phyloP scores from a whole-genome alignment of 1,284 basidiomycete genomes.

The Irpex sp. region DNA sequence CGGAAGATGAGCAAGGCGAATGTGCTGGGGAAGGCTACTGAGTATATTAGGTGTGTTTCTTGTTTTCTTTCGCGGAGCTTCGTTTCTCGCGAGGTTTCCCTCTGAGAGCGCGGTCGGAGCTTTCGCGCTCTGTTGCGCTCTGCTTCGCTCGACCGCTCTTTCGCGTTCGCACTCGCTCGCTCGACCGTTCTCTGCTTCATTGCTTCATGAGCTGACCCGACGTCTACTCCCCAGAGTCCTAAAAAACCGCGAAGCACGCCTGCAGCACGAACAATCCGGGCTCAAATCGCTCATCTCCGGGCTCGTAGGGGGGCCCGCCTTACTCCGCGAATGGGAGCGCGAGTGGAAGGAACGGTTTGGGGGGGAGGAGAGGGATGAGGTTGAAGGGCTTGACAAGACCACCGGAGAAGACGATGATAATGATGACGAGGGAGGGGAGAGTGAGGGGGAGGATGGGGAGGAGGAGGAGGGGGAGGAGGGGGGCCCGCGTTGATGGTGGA shows the following conservation, averaged over 20 bases:
- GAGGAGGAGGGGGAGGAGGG: constrained; percentile 22
- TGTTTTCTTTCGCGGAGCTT: background rate
- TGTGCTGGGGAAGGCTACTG: constrained; percentile 77
- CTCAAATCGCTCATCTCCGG: constrained; percentile 62
- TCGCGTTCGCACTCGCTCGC: background rate
- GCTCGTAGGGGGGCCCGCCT: constrained; percentile 66
- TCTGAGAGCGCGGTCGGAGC: too few relatives aligned
- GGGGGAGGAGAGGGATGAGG: constrained; percentile 70
- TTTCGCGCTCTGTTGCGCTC: too few relatives aligned
- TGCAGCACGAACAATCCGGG: constrained; percentile 71
- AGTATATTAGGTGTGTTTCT: constrained; percentile 60
- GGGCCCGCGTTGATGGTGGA: constrained; percentile 54
- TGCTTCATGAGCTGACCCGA: too few relatives aligned
- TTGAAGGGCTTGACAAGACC: constrained; percentile 38
- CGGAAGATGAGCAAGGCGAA: constrained; percentile 83
- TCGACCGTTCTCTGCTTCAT: too few relatives aligned
- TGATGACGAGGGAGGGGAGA: constrained; percentile 54
- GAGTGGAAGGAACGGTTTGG: constrained; percentile 72
- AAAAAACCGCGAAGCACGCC: constrained; percentile 66
- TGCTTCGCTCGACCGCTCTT: too few relatives aligned
- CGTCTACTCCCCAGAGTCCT: constrained; percentile 46
- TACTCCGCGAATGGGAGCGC: constrained; percentile 69
- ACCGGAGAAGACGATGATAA: constrained; percentile 48
- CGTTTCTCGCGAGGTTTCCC: too few relatives aligned
- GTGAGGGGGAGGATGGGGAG: constrained; percentile 50